Evolutionary conservation across 1,284 basidiomycete genomes (phyloP), one percentile per base, ranked within the genome.

Genomic region (Leccinum angustisporum): DNA sequence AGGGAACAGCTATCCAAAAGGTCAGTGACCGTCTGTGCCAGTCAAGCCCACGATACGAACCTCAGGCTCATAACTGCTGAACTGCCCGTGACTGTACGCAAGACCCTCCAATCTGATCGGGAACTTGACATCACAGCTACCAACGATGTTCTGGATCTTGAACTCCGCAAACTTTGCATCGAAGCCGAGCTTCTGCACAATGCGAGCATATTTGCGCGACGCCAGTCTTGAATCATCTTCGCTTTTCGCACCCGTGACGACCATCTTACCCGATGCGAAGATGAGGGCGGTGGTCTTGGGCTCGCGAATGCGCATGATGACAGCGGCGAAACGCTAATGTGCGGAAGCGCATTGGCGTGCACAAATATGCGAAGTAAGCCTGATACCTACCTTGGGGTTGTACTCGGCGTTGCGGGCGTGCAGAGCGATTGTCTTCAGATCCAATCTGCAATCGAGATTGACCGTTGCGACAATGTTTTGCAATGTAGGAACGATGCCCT

Each of bases 181-280:
- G 77, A 99, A 99, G 40, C 97, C 97, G 52, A 99, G 90, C 80
- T 99, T 99, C 81, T 99, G 97, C 57, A 99, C 97, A 73, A 99
- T 99, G 63, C 97, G 91, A 54, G 97, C 97, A 78, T 99, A 99
- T 81, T 99, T 99, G 75, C 97, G 91, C 68, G 95, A 97, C 56
- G 97, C 97, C 61, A 99, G 81, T 61, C 96, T 87, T 69, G 94
- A 96, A 75, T 99, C 97, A 77, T 99, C 97, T 79, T 99, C 97
- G 38, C 92, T 95, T 85, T 99, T 99, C 60, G 97, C 97, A 76
- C 97, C 97, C 27, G 97, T 99, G 63, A 98, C 97, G 75, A 99
- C 97, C 94, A 99, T 99, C 86, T 99, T 99, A 76, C 97, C 97
- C 59, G 95, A 98, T 33, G 97, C 97, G 78, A 99, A 99, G 78